Evolutionary conservation across 805 yeast species (phyloP), one percentile per base, ranked within the genome.

Genomic region (Saccharomyces paradoxus): DNA sequence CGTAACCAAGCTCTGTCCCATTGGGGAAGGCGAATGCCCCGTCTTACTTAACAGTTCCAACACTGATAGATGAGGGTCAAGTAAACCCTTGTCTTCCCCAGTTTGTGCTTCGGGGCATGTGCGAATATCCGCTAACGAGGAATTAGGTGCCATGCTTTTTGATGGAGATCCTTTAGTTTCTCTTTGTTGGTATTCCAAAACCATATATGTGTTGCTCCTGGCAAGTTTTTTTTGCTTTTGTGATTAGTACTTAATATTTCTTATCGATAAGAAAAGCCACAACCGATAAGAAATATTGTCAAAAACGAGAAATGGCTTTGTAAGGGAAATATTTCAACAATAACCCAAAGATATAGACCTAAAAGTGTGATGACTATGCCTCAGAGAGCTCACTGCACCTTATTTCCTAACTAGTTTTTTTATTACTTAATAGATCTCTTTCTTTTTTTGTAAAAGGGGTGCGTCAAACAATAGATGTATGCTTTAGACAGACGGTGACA

Each of bases 1-100:
- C 41, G 30, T 30, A 49, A 28, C 24, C 26, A 41, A 13, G 27
- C 46, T 41, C 21, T 50, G 29, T 22, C 24, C n/a, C 32, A 46
- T 41, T 13, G 49, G 51, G 9, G 48, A 27, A n/a, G 51, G 27
- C n/a, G 53, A 30, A 29, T 30, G 29, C n/a, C 50, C 31, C 5
- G 29, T 29, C 46, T 50, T 41, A 4, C 44, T 64, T 41, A 68
- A 50, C 30, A 65, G 56, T 37, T 66, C 66, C 46, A 67, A 46
- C 8, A 68, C 63, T 3, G 71, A 66, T 4, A 63, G 55, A 55
- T 68, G 72, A 13, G 72, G 72, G 53, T 67, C 69, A 37, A 68
- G 51, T 4, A 66, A 49, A 49, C 65, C 64, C 44, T 49, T 56
- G 47, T 51, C 51, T 30, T 54, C 56, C 48, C 50, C 12, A n/a